These are phyloP conservation scores for Schizosaccharomyces lindneri DNA, from an alignment of 805 yeast genomes.

Conservation along the genomic window DNA sequence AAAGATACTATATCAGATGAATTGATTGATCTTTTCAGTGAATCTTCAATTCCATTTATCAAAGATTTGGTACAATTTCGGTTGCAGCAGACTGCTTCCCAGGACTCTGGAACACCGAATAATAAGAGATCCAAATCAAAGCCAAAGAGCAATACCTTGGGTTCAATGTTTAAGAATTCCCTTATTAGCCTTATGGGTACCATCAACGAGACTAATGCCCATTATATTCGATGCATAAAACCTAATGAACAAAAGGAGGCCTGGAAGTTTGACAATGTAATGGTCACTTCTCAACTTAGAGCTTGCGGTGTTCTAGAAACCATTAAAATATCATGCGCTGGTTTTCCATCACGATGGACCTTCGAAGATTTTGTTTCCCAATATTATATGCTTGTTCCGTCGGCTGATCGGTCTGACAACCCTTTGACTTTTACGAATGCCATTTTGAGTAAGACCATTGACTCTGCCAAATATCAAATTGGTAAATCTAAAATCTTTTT, in stretches of 20 bases:
- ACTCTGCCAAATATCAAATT: constrained; percentile 49
- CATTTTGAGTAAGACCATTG: constrained; percentile 27
- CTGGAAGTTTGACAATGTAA: constrained; percentile 83
- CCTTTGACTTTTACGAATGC: constrained; percentile 41
- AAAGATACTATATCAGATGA: constrained; percentile 96
- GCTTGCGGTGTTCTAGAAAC: constrained; percentile 98
- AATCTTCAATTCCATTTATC: constrained; percentile 41
- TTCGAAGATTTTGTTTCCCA: constrained; percentile 79
- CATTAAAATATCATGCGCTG: constrained; percentile 87
- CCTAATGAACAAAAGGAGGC: constrained; percentile 87
- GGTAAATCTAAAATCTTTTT: constrained; percentile 88
- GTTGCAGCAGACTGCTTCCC: constrained; percentile 17
- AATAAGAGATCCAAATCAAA: constrained; percentile 13
- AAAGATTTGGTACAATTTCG: constrained; percentile 37
- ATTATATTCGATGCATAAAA: constrained; percentile 88
- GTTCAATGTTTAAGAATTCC: constrained; percentile 79
- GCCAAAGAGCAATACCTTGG: constrained; percentile 66
- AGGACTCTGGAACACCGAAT: constrained; percentile 5
- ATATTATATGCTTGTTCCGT: constrained; percentile 58
- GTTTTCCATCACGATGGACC: constrained; percentile 91
- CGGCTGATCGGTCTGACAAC: constrained; percentile 34
- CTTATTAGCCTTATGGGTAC: constrained; percentile 81
- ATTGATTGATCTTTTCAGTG: constrained; percentile 59
- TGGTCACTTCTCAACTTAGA: constrained; percentile 84
- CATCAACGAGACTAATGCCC: constrained; percentile 82